Evolutionary conservation across 768 basidiomycete species (phyloP), one percentile per base, ranked within the genome.

Genomic region (Leccinellum rugosiceps): DNA sequence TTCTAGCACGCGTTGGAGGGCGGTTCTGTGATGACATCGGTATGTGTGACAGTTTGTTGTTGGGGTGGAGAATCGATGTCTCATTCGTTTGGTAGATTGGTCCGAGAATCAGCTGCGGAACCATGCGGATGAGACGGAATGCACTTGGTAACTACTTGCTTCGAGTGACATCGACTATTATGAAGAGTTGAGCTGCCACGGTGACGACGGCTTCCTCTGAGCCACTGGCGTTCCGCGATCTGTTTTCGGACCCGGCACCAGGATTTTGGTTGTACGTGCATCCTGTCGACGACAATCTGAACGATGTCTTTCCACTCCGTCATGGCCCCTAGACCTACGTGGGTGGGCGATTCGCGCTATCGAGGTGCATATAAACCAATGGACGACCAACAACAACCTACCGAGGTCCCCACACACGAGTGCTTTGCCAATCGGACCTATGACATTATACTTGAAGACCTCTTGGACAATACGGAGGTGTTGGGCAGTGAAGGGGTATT

Each of bases 391-490:
- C 38, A 6, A 25, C 28, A 14, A 72, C 86, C 44, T 63, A 90
- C 95, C 94, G 45, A 92, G 73, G 68, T 98, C 96, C 3, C 95
- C 94, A 66, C 96, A 98, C 13, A 95, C 95, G 2, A 98, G 79
- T 17, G 66, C 76, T 70, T 98, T 98, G 0, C 89, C 89, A 25
- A 95, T 88, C 0, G 96, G 96, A 0, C 95, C 95, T 6, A 89
- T 78, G 15, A 98, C 80, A 25, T 82, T 74, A 68, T 98, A 99
- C 13, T 81, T 79, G 10, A 98, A 80, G 41, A 90, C 80, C 1
- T 94, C 89, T 26, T 77, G 78, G 6, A 96, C 80, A 38, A 89
- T 67, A 21, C 84, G 80, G 44, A 98, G 73, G 67, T 99, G 97
- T 60, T 89, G 83, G 1, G 83, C 81, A 0, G 95, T 98, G 45